phyloP scores from a whole-genome alignment of 352 stramenopile species.

The Phytophthora pinifolia region DNA sequence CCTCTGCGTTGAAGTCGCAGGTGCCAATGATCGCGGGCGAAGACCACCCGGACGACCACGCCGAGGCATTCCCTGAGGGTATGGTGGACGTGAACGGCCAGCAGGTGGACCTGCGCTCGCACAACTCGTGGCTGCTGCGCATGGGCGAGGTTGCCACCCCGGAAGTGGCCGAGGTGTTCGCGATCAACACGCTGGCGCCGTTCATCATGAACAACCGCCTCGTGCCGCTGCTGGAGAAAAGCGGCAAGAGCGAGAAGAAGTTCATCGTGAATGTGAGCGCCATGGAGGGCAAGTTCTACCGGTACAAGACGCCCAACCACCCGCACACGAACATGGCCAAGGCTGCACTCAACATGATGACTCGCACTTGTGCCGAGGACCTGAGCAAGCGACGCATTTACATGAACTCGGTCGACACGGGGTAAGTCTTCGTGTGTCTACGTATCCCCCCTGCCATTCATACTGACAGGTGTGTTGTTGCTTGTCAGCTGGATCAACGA shows the following conservation, averaged over 20 bases:
- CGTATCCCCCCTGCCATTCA: constrained; percentile 1
- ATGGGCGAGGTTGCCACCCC: constrained; percentile 92
- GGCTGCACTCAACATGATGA: constrained; percentile 98
- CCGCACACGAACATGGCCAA: constrained; percentile 99
- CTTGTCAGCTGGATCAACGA: constrained; percentile 96
- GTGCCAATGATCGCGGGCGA: constrained; percentile 78
- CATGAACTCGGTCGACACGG: constrained; percentile 98
- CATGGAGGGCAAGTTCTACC: constrained; percentile 99
- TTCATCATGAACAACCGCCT: constrained; percentile 97
- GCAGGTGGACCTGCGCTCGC: constrained; percentile 93
- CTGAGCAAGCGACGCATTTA: constrained; percentile 94
- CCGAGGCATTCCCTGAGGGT: constrained; percentile 62
- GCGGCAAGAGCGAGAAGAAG: constrained; percentile 53
- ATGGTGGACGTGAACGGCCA: constrained; percentile 95
- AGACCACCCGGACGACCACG: constrained; percentile 60
- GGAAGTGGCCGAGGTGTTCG: constrained; percentile 88
- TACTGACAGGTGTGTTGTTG: constrained; percentile 6
- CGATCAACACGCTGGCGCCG: constrained; percentile 96
- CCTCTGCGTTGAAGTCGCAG: constrained; percentile 84
- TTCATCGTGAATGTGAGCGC: constrained; percentile 98
- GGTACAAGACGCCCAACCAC: constrained; percentile 97
- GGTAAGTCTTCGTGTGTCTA: constrained; percentile 43
- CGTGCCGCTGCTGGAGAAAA: constrained; percentile 87
- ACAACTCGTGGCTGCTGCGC: constrained; percentile 96
- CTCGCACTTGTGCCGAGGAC: constrained; percentile 94